Evolutionary conservation across 306 rosid species (phyloP).

Genomic region (Lathyrus sativus): DNA sequence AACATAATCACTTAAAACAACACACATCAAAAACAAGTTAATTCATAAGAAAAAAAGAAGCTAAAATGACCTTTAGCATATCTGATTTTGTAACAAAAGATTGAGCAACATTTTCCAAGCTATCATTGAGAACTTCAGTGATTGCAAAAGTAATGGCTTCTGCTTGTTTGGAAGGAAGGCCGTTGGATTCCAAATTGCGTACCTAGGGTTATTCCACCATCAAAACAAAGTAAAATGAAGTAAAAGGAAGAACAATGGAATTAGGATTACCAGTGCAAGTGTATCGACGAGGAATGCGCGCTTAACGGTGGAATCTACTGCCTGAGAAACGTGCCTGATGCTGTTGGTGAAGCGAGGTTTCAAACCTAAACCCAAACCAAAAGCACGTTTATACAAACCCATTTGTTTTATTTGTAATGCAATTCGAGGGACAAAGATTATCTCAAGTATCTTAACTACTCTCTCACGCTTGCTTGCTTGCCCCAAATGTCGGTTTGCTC

Average conservation of each 20-base stretch:
- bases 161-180: constrained; percentile 62
- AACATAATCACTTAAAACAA: not conserved
- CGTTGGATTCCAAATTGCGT: constrained; percentile 59
- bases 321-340: constrained; percentile 46
- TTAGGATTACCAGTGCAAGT: constrained; percentile 46
- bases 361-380: constrained; percentile 30
- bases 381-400: constrained; percentile 46
- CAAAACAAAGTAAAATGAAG: not conserved
- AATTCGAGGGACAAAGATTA: too few relatives aligned
- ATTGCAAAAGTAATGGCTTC: constrained; percentile 65
- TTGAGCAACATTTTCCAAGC: constrained; percentile 55
- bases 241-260: not conserved
- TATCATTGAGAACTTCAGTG: constrained; percentile 56
- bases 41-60: not conserved
- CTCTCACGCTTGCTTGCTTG: too few relatives aligned
- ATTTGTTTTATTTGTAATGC: not conserved
- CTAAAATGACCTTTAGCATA: constrained; percentile 47
- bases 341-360: constrained; percentile 1
- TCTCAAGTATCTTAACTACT: too few relatives aligned
- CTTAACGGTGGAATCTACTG: constrained; percentile 42
- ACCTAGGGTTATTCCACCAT: constrained; percentile 36
- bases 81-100: constrained; percentile 55
- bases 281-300: constrained; percentile 69
- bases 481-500: too few relatives aligned
- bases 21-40: not conserved